Conservation (phyloP, 2,329 filamentous ascomycete species). For the Colletotrichum sp. region DNA sequence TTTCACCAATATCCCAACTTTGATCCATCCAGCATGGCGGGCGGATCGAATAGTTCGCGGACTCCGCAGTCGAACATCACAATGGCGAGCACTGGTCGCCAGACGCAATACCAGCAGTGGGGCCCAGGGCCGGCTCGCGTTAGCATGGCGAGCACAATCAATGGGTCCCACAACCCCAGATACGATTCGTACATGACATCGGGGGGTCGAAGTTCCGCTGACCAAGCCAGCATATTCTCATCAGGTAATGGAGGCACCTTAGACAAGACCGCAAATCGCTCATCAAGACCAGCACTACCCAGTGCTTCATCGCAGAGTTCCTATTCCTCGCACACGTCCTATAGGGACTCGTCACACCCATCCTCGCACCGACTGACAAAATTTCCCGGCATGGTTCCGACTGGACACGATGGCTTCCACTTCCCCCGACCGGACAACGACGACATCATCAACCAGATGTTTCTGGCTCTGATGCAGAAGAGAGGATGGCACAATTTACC, state of each 20-base stretch:
- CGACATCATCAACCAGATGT: constrained; percentile 86
- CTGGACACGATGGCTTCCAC: constrained; percentile 56
- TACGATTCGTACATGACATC: constrained; percentile 68
- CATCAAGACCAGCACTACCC: constrained; percentile 57
- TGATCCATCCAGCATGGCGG: constrained; percentile 56
- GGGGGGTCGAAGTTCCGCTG: constrained; percentile 61
- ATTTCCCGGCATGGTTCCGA: constrained; percentile 41
- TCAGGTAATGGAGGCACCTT: constrained; percentile 58
- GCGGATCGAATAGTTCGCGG: constrained; percentile 62
- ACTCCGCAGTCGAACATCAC: constrained; percentile 66
- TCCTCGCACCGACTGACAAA: constrained; percentile 65
- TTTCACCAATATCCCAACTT: constrained; percentile 89
- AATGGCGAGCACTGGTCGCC: constrained; percentile 74
- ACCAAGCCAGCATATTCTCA: constrained; percentile 62
- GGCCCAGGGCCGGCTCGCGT: constrained; percentile 54
- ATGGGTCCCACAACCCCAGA: constrained; percentile 59
- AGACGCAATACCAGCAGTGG: constrained; percentile 81
- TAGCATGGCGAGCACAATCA: constrained; percentile 58
- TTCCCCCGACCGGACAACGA: constrained; percentile 81
- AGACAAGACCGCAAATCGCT: constrained; percentile 46
- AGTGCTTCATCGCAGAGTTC: constrained; percentile 63
- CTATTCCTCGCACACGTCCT: constrained; percentile 49
- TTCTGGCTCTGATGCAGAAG: constrained; percentile 94
- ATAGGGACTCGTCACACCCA: constrained; percentile 37
- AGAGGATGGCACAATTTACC: constrained; percentile 97